phyloP scores from a whole-genome alignment of 768 basidiomycete genomes.

The Cubamyces sp. region DNA sequence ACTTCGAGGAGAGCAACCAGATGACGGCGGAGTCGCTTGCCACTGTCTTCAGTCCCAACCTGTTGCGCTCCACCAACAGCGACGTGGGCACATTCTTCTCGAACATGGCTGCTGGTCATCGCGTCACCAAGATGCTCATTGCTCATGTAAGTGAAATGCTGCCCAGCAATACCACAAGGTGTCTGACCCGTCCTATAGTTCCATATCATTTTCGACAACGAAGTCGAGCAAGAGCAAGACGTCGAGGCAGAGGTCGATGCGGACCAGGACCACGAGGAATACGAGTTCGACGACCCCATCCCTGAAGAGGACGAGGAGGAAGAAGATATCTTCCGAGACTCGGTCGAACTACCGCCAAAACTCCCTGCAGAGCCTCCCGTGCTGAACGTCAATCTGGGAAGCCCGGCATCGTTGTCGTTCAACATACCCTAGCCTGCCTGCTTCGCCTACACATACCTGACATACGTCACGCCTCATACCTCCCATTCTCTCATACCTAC shows the following conservation, averaged over 20 bases:
- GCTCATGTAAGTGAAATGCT: constrained; percentile 59
- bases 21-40: constrained; percentile 88
- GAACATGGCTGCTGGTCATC: constrained; percentile 79
- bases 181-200: constrained; percentile 41
- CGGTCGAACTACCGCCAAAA: constrained; percentile 11
- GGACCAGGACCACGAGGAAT: constrained; percentile 56
- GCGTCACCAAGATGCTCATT: constrained; percentile 75
- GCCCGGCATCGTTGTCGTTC: constrained; percentile 28
- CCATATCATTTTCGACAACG: constrained; percentile 65
- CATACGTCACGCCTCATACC: neutral
- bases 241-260: constrained; percentile 44
- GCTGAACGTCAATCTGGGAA: constrained; percentile 28
- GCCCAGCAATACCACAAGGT: constrained; percentile 1
- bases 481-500: neutral
- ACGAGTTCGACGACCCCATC: constrained; percentile 68
- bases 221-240: constrained; percentile 40
- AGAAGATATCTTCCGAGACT: constrained; percentile 26
- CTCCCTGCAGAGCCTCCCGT: constrained; percentile 25
- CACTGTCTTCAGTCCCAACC: constrained; percentile 84
- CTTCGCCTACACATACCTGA: neutral
- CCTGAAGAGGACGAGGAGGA: constrained; percentile 67
- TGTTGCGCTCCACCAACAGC: constrained; percentile 76
- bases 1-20: constrained; percentile 86
- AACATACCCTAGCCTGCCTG: constrained; percentile 16
- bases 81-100: constrained; percentile 77